Base-by-base conservation (phyloP, 495 filamentous ascomycete species). In the Neurospora africana region DNA sequence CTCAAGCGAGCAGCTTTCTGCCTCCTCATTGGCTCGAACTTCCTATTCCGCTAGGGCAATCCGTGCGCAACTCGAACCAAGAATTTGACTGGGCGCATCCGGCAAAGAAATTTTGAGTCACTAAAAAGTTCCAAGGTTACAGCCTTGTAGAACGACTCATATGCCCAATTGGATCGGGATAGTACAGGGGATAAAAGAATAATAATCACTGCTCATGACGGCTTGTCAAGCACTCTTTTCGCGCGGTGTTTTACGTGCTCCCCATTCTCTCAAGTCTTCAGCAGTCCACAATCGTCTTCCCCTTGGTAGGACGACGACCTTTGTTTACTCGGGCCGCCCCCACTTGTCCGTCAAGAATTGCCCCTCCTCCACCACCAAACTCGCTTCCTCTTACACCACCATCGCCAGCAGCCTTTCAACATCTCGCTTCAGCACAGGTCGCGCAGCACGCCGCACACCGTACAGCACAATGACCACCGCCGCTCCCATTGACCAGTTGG, bases 401-500 rank as follows among this genome's bases (percentile, higher is more conserved):
- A 33, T 65, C 53, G 27, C 53, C 53, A 21, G 11, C 47, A 61
- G 68, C 69, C 72, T 71, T 72, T 68, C 53, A 9, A 19, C 36
- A 13, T 65, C 65, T 21, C 40, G 69, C 40, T 43, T 43, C 17
- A 43, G 40, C 41, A n/a, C 19, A 44, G 41, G 30, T 47, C 40
- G 27, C 72, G 39, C 75, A 73, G 21, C 4, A 70, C 73, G 74
- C 71, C 76, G 76, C 75, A 70, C 75, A n/a, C n/a, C n/a, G 39
- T 39, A 75, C 70, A 35, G 69, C 70, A 73, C 76, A 68, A 80
- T 80, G 77, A 73, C 74, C 65, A 36, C 79, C 8, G 44, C 43
- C 36, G 68, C 53, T 65, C 47, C 73, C 27, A 80, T 85, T 73
- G 79, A 81, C 19, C 72, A 81, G 74, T 79, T 84, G 70, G 76